These are phyloP conservation scores for Crepidotus variabilis DNA, from an alignment of 768 basidiomycete species.

Conservation along the genomic window DNA sequence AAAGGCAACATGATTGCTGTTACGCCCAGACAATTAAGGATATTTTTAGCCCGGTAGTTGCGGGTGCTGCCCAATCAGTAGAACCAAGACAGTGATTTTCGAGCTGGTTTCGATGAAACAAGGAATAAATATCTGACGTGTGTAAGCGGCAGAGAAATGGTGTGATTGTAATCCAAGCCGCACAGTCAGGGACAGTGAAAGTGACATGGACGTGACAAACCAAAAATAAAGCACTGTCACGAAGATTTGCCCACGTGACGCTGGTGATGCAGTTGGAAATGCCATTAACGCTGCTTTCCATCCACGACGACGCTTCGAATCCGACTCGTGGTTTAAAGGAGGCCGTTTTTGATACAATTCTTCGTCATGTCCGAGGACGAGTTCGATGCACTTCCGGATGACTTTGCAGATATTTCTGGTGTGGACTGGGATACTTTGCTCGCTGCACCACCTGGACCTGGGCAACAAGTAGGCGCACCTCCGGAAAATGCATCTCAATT, in stretches of 20 bases:
- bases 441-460: slow-evolving; percentile 12
- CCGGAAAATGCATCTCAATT: background rate
- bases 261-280: background rate
- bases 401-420: slow-evolving; percentile 47
- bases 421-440: slow-evolving; percentile 43
- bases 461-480: slow-evolving; percentile 20
- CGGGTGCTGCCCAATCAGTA: background rate
- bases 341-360: background rate
- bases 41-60: background rate
- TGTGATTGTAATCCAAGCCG: background rate
- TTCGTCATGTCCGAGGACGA: slow-evolving; percentile 41
- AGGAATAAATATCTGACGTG: background rate
- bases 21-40: background rate
- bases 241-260: background rate
- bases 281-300: background rate
- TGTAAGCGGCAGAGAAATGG: background rate
- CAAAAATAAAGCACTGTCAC: background rate
- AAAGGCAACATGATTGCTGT: background rate
- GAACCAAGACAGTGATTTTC: background rate
- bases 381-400: slow-evolving; percentile 50
- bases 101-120: background rate
- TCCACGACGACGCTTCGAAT: background rate
- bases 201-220: background rate
- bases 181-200: background rate
- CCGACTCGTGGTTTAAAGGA: background rate